Evolutionary conservation across 1,284 basidiomycete species (phyloP).

Genomic region (Cystobasidium slooffiae): DNA sequence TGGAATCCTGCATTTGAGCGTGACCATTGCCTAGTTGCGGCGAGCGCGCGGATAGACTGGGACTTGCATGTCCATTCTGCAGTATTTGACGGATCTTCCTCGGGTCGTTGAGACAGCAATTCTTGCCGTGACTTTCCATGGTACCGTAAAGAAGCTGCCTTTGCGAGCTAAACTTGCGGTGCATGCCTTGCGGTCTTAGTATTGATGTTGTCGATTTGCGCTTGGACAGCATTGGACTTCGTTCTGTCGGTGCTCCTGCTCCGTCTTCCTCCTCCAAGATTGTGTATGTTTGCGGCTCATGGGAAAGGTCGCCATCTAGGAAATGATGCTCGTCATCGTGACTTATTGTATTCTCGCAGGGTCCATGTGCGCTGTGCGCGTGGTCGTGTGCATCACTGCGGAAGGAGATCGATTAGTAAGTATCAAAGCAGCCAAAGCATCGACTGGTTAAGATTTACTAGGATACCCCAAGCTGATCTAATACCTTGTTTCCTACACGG

Average conservation of each 20-base stretch:
- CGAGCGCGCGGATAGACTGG: not conserved
- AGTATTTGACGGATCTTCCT: constrained; percentile 7
- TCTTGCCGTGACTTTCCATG: not conserved
- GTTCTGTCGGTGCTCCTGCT: not conserved
- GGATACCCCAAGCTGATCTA: constrained; percentile 48
- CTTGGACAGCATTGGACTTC: constrained; percentile 4
- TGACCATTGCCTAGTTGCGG: constrained; percentile 10
- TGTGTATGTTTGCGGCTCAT: constrained; percentile 15
- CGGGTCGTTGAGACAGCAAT: constrained; percentile 13
- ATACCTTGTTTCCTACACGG: constrained; percentile 51
- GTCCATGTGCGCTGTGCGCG: constrained; percentile 37
- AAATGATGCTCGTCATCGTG: constrained; percentile 29
- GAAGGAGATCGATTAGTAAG: not conserved
- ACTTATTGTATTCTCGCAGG: constrained; percentile 23
- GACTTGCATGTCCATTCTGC: not conserved
- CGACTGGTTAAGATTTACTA: constrained; percentile 1
- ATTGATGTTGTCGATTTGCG: not conserved
- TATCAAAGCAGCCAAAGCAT: not conserved
- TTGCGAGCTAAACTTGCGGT: constrained; percentile 23
- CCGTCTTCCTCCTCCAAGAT: not conserved
- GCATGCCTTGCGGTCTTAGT: not conserved
- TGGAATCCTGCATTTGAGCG: not conserved
- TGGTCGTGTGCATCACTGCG: constrained; percentile 36
- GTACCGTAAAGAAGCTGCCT: constrained; percentile 20
- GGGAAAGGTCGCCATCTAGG: not conserved